Percentiles rank a stretch among this genome's conserved stretches.
Evolutionary conservation across 2,329 filamentous ascomycete species (phyloP).

Genomic region (Ophiostoma ips): DNA sequence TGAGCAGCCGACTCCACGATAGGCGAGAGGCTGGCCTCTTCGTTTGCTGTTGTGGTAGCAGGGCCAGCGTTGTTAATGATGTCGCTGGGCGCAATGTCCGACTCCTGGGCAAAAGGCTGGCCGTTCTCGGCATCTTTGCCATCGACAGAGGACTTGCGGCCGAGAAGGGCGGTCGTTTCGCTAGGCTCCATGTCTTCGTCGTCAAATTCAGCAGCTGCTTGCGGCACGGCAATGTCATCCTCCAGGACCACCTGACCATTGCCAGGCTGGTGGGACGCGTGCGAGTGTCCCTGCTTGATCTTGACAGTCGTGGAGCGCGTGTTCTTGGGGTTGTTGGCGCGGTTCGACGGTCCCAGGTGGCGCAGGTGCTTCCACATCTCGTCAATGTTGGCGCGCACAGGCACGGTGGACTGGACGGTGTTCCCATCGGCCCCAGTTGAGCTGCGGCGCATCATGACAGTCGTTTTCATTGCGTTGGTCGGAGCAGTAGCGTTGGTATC

Average conservation of each 20-base stretch:
- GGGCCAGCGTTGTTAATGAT: background rate
- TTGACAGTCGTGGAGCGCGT: slow-evolving; percentile 51
- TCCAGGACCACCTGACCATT: background rate
- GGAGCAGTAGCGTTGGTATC: slow-evolving; percentile 26
- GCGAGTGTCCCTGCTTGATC: slow-evolving; percentile 33
- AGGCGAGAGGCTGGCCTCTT: background rate
- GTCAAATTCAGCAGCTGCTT: slow-evolving; percentile 4
- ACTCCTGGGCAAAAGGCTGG: background rate
- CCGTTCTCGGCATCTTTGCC: background rate
- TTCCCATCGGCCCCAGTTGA: slow-evolving; percentile 42
- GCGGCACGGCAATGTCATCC: background rate
- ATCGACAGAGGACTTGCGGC: slow-evolving; percentile 21
- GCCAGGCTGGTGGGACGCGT: background rate
- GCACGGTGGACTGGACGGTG: slow-evolving; percentile 31
- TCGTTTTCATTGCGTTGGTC: slow-evolving; percentile 34
- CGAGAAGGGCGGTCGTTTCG: slow-evolving; percentile 29
- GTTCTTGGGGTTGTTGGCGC: slow-evolving; percentile 48
- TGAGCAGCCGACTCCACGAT: background rate
- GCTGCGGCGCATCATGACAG: slow-evolving; percentile 44
- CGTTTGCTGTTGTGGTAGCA: background rate
- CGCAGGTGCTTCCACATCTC: slow-evolving; percentile 52
- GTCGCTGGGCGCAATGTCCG: background rate
- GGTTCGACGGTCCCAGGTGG: slow-evolving; percentile 53
- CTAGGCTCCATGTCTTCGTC: slow-evolving; percentile 17
- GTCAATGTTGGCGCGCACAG: slow-evolving; percentile 45